Evolutionary conservation across 768 basidiomycete species (phyloP), one percentile per base, ranked within the genome.

Genomic region (Rhodotorula graminis): DNA sequence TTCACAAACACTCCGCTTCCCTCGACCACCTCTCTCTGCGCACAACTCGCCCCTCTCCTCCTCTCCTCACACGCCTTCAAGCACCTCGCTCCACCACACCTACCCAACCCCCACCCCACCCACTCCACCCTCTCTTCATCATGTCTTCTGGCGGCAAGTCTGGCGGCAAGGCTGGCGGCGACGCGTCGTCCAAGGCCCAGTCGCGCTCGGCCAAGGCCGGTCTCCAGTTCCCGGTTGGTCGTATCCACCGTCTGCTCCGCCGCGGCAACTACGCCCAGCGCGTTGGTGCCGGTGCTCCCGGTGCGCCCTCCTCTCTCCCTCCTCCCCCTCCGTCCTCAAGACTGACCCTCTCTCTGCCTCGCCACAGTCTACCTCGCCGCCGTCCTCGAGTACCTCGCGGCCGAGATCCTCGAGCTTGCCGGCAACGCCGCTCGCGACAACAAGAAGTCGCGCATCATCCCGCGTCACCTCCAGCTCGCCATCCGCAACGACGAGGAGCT

Each of bases 391-490:
- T 93, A 93, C 81, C 85, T 93, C 50, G 86, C 88, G 12, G 92
- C 91, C 42, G 92, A 93, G 81, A 88, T 93, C 78, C 86, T 92
- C 64, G 91, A 93, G 81, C 84, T 92, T 58, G 90, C 91, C 65
- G 91, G 91, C 77, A 84, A 84, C 82, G 83, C 77, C 58, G 89
- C 90, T 61, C 86, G 88, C 71, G 89, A 91, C 79, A 88, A 90
- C 84, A 89, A 90, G 84, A 90, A 90, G 84, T 85, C 86, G 73
- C 87, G 90, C 83, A 92, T 92, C 76, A 87, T 89, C 29, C 91
- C 91, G 68, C 86, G 88, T 80, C 88, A 89, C 82, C 81, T 89
- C 65, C 88, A 89, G 80, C 85, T 89, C 67, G 88, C 88, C 68
- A 89, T 89, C 80, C 85, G 88, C 77, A 89, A 89, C 82, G 88